These are phyloP conservation scores for Albizia julibrissin DNA, from an alignment of 306 rosid species.

Conservation along the genomic window DNA sequence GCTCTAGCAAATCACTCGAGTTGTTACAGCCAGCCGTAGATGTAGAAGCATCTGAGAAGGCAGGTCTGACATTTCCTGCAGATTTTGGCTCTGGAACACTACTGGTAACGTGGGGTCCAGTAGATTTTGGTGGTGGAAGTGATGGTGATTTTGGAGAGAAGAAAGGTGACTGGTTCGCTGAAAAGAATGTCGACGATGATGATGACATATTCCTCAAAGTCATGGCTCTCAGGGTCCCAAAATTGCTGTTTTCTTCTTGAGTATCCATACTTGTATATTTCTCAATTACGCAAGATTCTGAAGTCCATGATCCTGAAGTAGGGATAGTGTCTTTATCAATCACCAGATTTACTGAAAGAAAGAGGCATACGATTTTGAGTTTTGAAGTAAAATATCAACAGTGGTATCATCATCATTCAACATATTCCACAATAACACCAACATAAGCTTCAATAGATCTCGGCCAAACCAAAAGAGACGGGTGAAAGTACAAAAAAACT, in stretches of 20 bases:
- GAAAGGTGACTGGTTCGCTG: constrained; percentile 88
- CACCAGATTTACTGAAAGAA: not conserved
- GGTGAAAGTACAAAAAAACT: not conserved
- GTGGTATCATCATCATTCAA: not conserved
- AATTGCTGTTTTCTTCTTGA: constrained; percentile 68
- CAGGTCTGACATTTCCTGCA: constrained; percentile 28
- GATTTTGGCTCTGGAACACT: constrained; percentile 52
- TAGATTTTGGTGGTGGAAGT: constrained; percentile 52
- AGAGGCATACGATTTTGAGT: not conserved
- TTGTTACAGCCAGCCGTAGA: constrained; percentile 48
- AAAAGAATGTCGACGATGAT: constrained; percentile 75
- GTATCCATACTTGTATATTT: constrained; percentile 55
- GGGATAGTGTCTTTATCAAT: constrained; percentile 32
- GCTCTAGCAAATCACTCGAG: constrained; percentile 51
- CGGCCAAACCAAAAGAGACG: not conserved
- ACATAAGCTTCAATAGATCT: constrained; percentile 25
- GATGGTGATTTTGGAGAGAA: constrained; percentile 84
- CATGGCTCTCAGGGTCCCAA: constrained; percentile 52
- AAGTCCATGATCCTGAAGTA: constrained; percentile 48
- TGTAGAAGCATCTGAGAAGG: constrained; percentile 39
- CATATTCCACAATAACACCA: not conserved
- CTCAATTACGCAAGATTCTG: constrained; percentile 33
- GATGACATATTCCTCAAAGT: constrained; percentile 74
- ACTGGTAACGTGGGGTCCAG: constrained; percentile 45
- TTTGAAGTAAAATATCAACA: not conserved